These are phyloP conservation scores for Dryadomyces quercivorus DNA, from an alignment of 2,329 filamentous ascomycete species.

Conservation along the genomic window DNA sequence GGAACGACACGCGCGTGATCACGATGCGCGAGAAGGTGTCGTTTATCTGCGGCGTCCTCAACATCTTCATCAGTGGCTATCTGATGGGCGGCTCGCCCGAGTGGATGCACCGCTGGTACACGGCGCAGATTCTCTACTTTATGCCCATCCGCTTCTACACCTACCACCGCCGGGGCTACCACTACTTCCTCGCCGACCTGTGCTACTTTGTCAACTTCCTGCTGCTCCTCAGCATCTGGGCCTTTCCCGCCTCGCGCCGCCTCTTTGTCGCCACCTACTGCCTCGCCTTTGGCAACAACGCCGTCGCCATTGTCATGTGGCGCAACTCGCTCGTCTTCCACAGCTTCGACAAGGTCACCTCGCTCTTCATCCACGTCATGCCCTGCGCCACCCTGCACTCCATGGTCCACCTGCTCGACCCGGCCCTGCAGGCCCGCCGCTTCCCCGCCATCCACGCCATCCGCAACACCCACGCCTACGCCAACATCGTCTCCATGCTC, in stretches of 20 bases:
- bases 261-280: conserved; percentile 89
- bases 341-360: conserved; percentile 95
- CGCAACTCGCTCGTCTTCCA: conserved; percentile 97
- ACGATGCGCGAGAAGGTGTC: conserved; percentile 87
- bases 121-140: conserved; percentile 76
- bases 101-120: conserved; percentile 90
- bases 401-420: conserved; percentile 68
- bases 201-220: conserved; percentile 98
- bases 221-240: conserved; percentile 71
- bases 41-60: conserved; percentile 92
- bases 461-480: conserved; percentile 59
- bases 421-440: conserved; percentile 49
- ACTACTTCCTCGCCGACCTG: conserved; percentile 93
- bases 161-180: conserved; percentile 83
- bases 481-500: conserved; percentile 70
- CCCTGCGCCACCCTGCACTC: conserved; percentile 89
- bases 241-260: conserved; percentile 80
- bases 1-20: conserved; percentile 83
- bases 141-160: conserved; percentile 93
- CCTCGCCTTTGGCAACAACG: conserved; percentile 90
- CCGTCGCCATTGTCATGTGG: conserved; percentile 98
- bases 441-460: conserved; percentile 84
- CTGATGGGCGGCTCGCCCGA: conserved; percentile 77
- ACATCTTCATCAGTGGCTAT: conserved; percentile 95
- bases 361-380: conserved; percentile 99